Conservation (phyloP, 225 moss, liverwort and hornwort species). For the Pleurozium schreberi region DNA sequence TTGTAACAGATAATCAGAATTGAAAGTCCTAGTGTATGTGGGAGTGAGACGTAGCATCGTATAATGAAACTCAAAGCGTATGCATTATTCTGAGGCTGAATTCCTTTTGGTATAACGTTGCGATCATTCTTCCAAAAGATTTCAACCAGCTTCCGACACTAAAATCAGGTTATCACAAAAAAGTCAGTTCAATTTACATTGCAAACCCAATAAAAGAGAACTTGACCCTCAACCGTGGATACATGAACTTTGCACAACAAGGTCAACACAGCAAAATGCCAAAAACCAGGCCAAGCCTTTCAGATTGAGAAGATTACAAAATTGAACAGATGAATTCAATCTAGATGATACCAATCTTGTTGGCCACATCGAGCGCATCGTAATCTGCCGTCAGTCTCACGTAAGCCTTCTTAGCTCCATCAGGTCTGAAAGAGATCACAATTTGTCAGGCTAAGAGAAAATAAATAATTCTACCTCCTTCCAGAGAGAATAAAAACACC, state of each 20-base stretch:
- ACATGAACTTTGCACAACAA: not conserved
- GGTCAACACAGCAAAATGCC: not conserved
- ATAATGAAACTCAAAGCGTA: not conserved
- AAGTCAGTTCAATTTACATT: not conserved
- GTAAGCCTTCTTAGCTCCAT: constrained; percentile 85
- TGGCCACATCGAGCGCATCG: constrained; percentile 86
- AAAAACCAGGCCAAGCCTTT: constrained; percentile 4
- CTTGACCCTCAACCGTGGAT: not conserved
- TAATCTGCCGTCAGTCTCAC: constrained; percentile 75
- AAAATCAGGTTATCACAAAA: not conserved
- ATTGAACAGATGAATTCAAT: constrained; percentile 1
- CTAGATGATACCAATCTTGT: constrained; percentile 87
- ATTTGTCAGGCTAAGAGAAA: not conserved
- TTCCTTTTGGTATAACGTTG: too few relatives aligned
- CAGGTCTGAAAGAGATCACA: constrained; percentile 33
- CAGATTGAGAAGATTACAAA: constrained; percentile 17
- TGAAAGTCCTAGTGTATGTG: not conserved
- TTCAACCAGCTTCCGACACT: not conserved
- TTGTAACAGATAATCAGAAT: too few relatives aligned
- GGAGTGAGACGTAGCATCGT: not conserved
- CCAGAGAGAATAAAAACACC: too few relatives aligned
- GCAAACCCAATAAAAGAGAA: not conserved
- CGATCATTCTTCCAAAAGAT: too few relatives aligned
- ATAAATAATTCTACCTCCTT: too few relatives aligned
- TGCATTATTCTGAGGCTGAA: not conserved